Evolutionary conservation across 2,329 filamentous ascomycete species (phyloP), one percentile per base, ranked within the genome.

Genomic region (Xylaria sp.): DNA sequence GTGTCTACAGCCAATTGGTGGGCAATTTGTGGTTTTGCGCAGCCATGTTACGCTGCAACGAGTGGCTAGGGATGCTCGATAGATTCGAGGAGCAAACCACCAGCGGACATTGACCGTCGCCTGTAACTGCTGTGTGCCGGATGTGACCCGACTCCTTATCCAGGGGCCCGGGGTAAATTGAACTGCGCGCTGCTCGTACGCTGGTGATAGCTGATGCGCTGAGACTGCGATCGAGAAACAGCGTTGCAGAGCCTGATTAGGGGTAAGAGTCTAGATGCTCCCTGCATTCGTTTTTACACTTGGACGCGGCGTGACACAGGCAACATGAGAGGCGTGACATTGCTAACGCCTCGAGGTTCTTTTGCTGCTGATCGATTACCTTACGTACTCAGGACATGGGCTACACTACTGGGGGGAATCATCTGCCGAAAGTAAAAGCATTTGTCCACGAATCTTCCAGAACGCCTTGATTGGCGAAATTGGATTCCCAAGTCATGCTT

Each of bases 1-100:
- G 70, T 65, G 60, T 65, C 68, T 67, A 65, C 57, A 65, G 63
- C 66, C 71, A 72, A 72, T 72, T 71, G 70, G 71, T 69, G 59
- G 58, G 41, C 47, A 60, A 54, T 44, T n/a, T 63, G 55, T 64
- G 25, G 41, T 38, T 56, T 43, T 9, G 47, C 54, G 35, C 57
- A 47, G 41, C 40, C 55, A 67, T 54, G 65, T 68, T 64, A 68
- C 67, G 63, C 62, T 57, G 58, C 47, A 51, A 57, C 60, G 55
- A 56, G 29, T 19, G 35, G 37, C 21, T 10, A 27, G 37, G 25
- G 31, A 25, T 29, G 27, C 33, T 35, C 37, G 52, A 38, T 48
- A 53, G 57, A 54, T 31, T 52, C 62, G 54, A 52, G 49, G 47
- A 59, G 41, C 64, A 66, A 67, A 58, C 56, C 17, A 17, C 47